Base-by-base conservation (phyloP, 257 asterid species). In the Leptodermis oblonga region DNA sequence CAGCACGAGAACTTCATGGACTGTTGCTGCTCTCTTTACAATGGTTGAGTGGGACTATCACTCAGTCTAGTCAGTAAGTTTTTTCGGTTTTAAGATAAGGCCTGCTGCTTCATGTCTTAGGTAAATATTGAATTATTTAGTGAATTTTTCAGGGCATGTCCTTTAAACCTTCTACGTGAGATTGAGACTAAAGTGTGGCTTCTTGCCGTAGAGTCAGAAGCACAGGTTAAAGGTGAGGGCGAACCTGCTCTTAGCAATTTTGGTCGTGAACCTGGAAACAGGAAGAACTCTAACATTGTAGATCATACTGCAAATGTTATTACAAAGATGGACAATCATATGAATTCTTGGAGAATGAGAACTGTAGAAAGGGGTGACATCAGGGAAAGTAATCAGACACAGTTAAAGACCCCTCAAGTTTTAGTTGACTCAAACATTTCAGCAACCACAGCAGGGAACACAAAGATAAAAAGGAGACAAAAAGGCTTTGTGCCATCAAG, bases 101-200 rank as follows among this genome's bases (percentile, higher is more conserved):
- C 23, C 34, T 73, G 48, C 61, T 74, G 70, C 68, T 77, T 66
- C 52, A 43, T 41, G 15, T 60, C 54, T 64, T 76, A 59, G 65
- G 51, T 65, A 72, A 53, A 62, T 72, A 46, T 75, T 46, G 36
- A 59, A 25, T 30, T 46, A 42, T 71, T 67, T 42, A 72, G 55
- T 65, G 68, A 63, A 62, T 76, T 68, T 78, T 62, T 49, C 87
- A 94, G 99, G 79, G 86, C 86, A 76, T 94, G 87, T 78, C 96
- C 99, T 1, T 77, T 92, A 73, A 88, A 87, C 79, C 95, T 88
- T 81, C 88, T 94, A 66, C 91, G 96, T 11, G 99, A 94, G 83
- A 89, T 94, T 61, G 99, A 94, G 85, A 94, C 97, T 53, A 85
- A 93, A 81, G 97, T 92, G 71, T 94, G 99, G 99, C 92, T 94